Base-by-base conservation (phyloP, 106 monocot genomes). In the Posidonia australis region DNA sequence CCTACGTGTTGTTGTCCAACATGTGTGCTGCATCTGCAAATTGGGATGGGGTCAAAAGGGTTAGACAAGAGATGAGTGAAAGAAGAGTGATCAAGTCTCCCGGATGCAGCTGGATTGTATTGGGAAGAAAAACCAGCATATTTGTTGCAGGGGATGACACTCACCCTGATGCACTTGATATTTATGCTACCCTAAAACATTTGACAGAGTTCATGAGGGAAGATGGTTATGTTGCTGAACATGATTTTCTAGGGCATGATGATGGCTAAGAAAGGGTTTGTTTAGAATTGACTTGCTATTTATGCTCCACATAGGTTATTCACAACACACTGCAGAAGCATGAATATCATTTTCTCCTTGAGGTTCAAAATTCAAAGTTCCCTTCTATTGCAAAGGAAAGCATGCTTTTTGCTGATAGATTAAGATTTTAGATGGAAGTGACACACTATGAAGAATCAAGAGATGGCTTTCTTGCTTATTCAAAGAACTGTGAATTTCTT, bases 21-120 rank as follows among this genome's bases (percentile, higher is more conserved):
- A 58, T 90, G 28, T 77, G 74, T 75, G 80, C 83, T 53, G 73
- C 76, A 59, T 66, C 71, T 23, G 74, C 77, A 44, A 63, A 85
- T 57, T 86, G 85, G 90, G 58, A 18, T 30, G 80, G 62, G 9
- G 77, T 76, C 41, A 83, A 74, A 67, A 68, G 45, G 68, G 57
- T 81, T 60, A 83, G 83, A 45, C 54, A 68, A 49, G 64, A 63
- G 9, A 86, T 86, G 83, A 52, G 49, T 61, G 78, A 72, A 56
- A 78, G 63, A 55, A 76, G 69, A 56, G 74, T 90, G 36, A 73
- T 29, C 67, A 90, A 90, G 77, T 67, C 49, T 20, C 83, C 82
- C n/a, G 90, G 85, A 13, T 75, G 78, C 55, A 86, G 90, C 74
- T 86, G 90, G 90, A 86, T 90, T 28, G 72, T 54, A 9, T 62